phyloP scores from a whole-genome alignment of 2,329 filamentous ascomycete species.

The Beauveria scarabaeidicola region DNA sequence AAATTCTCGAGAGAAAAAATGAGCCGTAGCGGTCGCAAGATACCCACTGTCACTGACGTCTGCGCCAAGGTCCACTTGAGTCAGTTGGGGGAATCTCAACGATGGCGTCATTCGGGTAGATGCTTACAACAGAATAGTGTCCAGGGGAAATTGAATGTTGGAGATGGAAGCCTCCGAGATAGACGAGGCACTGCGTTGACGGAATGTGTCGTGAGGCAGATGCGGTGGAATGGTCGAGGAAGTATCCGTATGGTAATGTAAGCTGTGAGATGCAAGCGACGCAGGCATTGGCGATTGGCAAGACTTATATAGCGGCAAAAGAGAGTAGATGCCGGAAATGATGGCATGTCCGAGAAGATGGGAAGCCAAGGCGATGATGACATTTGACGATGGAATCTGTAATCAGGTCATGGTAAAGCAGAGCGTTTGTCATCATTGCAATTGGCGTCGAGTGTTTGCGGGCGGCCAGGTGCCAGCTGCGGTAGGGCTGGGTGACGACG shows the following conservation, averaged over 20 bases:
- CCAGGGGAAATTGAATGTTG: background rate
- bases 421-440: constrained; percentile 5
- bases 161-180: background rate
- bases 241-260: background rate
- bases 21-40: background rate
- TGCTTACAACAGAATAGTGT: background rate
- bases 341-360: background rate
- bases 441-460: background rate
- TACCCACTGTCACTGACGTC: constrained; percentile 5
- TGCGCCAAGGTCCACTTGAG: constrained; percentile 2
- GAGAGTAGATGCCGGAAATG: background rate
- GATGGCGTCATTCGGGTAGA: constrained; percentile 15
- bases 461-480: background rate
- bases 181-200: background rate
- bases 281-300: background rate
- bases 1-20: constrained; percentile 2
- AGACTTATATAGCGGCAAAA: constrained; percentile 1
- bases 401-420: background rate
- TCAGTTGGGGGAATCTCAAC: constrained; percentile 6
- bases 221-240: background rate
- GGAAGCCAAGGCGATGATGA: constrained; percentile 2
- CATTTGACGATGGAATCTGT: constrained; percentile 7
- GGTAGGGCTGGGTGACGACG: background rate
- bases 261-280: background rate
- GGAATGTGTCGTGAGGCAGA: background rate